Evolutionary conservation across 1,139 yeast species (phyloP), one percentile per base, ranked within the genome.

Genomic region (Sugiyamaella japonica): DNA sequence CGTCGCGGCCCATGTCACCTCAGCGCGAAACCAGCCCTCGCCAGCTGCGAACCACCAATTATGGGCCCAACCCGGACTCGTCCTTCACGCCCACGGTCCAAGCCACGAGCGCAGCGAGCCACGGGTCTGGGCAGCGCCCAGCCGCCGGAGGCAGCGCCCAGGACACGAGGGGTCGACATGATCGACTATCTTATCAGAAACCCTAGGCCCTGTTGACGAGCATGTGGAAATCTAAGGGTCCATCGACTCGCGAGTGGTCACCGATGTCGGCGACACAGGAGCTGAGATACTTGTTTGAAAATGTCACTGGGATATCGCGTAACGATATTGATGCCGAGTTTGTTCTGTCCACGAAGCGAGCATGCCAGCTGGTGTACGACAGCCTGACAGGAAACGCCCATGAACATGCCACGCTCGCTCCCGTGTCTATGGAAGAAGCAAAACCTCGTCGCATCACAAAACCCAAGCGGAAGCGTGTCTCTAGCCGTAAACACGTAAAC

Each of bases 271-370:
- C 15, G 16, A 16, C 16, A 3, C 3, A 5, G 39, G 17, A 13
- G 13, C 12, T 52, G 25, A 32, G 23, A n/a, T 15, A 17, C 32
- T 7, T 49, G 17, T 53, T 53, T 29, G 29, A 48, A 23, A 43
- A 28, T 2, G 34, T 43, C 16, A 12, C 43, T 15, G 53, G 56
- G n/a, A 23, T 36, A 10, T 10, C 38, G n/a, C 20, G 10, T 9
- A 17, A 37, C 10, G 34, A 25, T 13, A 40, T 52, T 5, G 49
- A 52, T 29, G 44, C 42, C 20, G n/a, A 16, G 32, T 36, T 48
- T 16, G 48, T 40, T 7, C 7, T 47, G 12, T 15, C 29, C 20
- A 48, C 55, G 4, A 47, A 37, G 13, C 48, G 32, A 1, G 49
- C 44, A 2, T 41, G 54, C 29, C 23, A 32, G 8, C 32, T 29